Evolutionary conservation across 139 green algal species (phyloP).

Genomic region (Chara braunii): DNA sequence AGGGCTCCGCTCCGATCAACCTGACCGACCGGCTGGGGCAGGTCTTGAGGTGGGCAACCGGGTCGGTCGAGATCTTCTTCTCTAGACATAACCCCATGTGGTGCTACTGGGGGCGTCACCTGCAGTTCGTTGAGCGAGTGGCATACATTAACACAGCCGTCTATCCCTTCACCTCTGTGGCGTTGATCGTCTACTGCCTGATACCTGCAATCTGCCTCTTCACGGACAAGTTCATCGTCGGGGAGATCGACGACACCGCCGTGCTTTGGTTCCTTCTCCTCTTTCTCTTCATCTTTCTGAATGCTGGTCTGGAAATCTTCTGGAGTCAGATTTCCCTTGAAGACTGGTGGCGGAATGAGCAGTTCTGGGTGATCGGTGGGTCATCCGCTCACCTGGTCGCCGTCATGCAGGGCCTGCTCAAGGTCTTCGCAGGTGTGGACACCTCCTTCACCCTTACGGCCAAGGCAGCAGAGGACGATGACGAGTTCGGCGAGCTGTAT

Average conservation of each 20-base stretch:
- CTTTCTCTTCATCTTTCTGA: conserved; percentile 33
- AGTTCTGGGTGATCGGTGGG: conserved; percentile 37
- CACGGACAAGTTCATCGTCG: conserved; percentile 29
- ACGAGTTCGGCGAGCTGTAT: conserved; percentile 31
- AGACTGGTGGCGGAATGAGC: conserved; percentile 34
- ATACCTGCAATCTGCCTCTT: conserved; percentile 30
- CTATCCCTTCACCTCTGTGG: conserved; percentile 35
- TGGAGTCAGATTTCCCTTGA: conserved; percentile 18
- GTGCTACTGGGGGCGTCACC: conserved; percentile 5
- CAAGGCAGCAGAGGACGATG: conserved; percentile 25
- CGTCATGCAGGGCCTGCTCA: conserved; percentile 24
- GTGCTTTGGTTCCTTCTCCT: conserved; percentile 20
- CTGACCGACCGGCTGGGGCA: conserved; percentile 31
- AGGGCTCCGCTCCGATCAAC: conserved; percentile 37
- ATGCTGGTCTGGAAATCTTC: conserved; percentile 21
- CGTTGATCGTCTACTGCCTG: conserved; percentile 25
- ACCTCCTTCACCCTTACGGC: conserved; percentile 33
- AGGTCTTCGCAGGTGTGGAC: conserved; percentile 26
- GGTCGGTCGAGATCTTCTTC: conserved; percentile 35
- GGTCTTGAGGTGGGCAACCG: conserved; percentile 25
- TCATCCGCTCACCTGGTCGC: conserved; percentile 12
- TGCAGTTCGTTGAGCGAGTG: conserved; percentile 22
- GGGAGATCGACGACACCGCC: not conserved
- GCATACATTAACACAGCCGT: conserved; percentile 33
- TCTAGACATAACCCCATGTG: conserved; percentile 21